Base-by-base conservation (phyloP, 2,329 filamentous ascomycete genomes). In the Niveomyces coronatus region DNA sequence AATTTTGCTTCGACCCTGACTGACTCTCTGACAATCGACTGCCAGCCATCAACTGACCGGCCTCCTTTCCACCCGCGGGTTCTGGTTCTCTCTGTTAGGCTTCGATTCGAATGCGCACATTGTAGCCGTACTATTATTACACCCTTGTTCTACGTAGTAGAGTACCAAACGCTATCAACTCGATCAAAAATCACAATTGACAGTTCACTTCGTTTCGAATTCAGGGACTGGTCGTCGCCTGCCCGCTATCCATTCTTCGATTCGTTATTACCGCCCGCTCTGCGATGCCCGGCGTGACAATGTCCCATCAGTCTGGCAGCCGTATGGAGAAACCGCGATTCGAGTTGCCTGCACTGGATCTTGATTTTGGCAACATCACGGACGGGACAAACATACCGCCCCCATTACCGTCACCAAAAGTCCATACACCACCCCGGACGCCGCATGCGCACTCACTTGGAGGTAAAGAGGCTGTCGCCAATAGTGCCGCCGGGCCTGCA, bases 361-460 rank as follows among this genome's bases (percentile, higher is more conserved):
- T 78, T 58, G 68, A 74, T 47, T 75, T 76, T 48, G 64, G 67
- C 42, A 73, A 67, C 32, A 61, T 78, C 51, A 77, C 74, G 30
- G 73, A 77, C 28, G 74, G 74, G 38, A 78, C 74, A 53, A 52
- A 73, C 50, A 78, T 78, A 46, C 74, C 74, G 30, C 70, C 74
- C 20, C 74, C 74, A 17, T 62, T 61, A 32, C 71, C 71, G 14
- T 76, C 72, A 33, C 73, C 73, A 32, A 67, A 71, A 52, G 61
- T 63, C 28, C 62, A 62, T 31, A 62, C 64, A 39, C 65, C 64
- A 44, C 63, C 67, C 13, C 53, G 53, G 42, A 58, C 58, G 31
- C 55, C 55, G 34, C 53, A 53, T 5, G 41, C 45, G 35, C n/a
- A n/a, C n/a, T n/a, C n/a, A n/a, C 44, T 42, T 37, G 49, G 48